Evolutionary conservation across 164 flowering plant genomes (phyloP).

Genomic region (Saururus chinensis): DNA sequence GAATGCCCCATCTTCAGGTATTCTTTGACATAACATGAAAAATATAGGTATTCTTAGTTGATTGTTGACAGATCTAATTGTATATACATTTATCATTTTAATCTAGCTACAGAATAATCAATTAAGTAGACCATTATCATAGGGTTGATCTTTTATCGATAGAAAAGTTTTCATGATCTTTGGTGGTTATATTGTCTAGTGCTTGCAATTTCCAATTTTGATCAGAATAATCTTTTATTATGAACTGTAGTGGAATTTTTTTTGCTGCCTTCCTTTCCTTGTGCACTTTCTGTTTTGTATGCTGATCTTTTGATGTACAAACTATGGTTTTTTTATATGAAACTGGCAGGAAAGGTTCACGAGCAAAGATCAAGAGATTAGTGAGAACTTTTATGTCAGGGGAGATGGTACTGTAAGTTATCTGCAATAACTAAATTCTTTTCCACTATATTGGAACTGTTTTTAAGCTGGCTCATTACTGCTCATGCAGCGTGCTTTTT

Average conservation of each 20-base stretch:
- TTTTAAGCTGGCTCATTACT: not conserved
- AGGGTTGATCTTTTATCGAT: too few relatives aligned
- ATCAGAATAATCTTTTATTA: too few relatives aligned
- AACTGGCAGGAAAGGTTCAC: conserved; percentile 59
- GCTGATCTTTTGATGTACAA: not conserved
- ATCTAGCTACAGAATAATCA: too few relatives aligned
- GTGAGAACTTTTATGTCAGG: conserved; percentile 91
- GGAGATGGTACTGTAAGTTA: conserved; percentile 97
- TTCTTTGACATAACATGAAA: too few relatives aligned
- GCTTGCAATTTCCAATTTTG: too few relatives aligned
- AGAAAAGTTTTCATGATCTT: too few relatives aligned
- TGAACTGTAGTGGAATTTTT: not conserved
- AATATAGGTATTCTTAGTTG: too few relatives aligned
- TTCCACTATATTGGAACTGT: not conserved
- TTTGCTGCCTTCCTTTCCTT: not conserved
- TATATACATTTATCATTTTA: too few relatives aligned
- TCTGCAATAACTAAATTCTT: not conserved
- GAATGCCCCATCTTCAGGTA: too few relatives aligned
- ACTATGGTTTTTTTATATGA: not conserved
- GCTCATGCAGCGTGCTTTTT: conserved; percentile 74
- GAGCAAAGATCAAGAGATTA: conserved; percentile 82
- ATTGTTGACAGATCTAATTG: too few relatives aligned
- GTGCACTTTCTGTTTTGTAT: not conserved
- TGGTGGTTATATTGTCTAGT: too few relatives aligned
- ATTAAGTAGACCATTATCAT: too few relatives aligned